phyloP scores from a whole-genome alignment of 2,329 filamentous ascomycete genomes.

The Penicillium sp. region DNA sequence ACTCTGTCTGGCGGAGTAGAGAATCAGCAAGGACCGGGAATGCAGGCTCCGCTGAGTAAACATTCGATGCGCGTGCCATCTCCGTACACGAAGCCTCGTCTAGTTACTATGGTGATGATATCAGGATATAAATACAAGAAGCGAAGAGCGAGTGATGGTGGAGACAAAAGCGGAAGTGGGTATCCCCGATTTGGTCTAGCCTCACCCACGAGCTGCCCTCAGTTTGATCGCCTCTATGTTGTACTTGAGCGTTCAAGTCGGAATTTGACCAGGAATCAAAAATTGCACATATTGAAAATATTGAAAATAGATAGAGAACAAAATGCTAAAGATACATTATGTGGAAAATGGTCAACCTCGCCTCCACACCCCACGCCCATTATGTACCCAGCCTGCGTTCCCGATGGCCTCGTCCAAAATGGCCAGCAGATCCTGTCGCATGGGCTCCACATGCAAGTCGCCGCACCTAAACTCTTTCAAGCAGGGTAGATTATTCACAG shows the following conservation, averaged over 20 bases:
- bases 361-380: conserved; percentile 27
- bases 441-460: conserved; percentile 27
- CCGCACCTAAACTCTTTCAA: conserved; percentile 23
- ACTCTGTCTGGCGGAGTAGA: conserved; percentile 15
- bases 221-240: background rate
- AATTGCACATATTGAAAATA: too few relatives aligned
- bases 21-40: conserved; percentile 27
- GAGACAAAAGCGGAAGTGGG: background rate
- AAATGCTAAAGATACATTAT: background rate
- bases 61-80: conserved; percentile 15
- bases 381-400: conserved; percentile 24
- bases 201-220: background rate
- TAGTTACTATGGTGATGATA: background rate
- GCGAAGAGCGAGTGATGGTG: background rate
- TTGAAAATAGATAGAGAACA: background rate
- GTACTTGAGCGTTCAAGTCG: background rate
- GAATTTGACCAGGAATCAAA: background rate
- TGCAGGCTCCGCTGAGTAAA: conserved; percentile 26
- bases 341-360: background rate
- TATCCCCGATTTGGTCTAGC: background rate
- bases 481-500: conserved; percentile 23
- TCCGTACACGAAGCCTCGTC: background rate
- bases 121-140: background rate
- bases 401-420: conserved; percentile 21
- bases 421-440: conserved; percentile 22